Base-by-base conservation (phyloP, 148 eudicot species). In the Rhododendron simsii region DNA sequence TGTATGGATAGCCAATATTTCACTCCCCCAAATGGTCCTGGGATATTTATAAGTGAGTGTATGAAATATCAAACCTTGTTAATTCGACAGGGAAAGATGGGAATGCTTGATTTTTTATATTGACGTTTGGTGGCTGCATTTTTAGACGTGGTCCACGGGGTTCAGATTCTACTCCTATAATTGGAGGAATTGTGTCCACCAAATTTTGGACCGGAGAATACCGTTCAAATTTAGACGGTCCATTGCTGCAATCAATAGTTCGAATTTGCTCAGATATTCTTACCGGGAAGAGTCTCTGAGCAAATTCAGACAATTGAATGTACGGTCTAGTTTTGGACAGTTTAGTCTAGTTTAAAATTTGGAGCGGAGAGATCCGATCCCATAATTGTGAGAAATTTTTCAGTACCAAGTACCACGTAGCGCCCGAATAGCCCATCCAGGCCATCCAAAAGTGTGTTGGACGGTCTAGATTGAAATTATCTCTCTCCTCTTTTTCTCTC, bases 381-480 rank as follows among this genome's bases (percentile, higher is more conserved):
- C 16, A 18, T 63, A 8, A 63, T 41, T 41, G 45, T 1, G 45
- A 41, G 45, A 41, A 41, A 6, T 41, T 41, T 41, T 41, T 41
- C 1, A 1, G 7, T 41, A 41, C 45, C 1, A 1, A 7, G 45
- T 0, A 41, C 45, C 45, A 6, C 1, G 1, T 41, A 0, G 8
- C 5, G 7, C 45, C 7, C 45, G 45, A 41, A 41, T 6, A 41
- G 45, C 45, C 0, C 7, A 41, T 41, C 45, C 1, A 7, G 44
- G 1, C 45, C 45, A 6, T 41, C 7, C 45, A 5, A 41, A 6
- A 41, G 45, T 41, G 45, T 41, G 45, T 41, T 41, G 7, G 8
- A 41, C 0, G 8, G 45, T 0, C 0, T 5, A 41, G 8, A 41
- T 41, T 41, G 1, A 41, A 41, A 41, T 1, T 0, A 0, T 41